Evolutionary conservation across 2,329 filamentous ascomycete species (phyloP).

Genomic region (Botrytis tulipae): DNA sequence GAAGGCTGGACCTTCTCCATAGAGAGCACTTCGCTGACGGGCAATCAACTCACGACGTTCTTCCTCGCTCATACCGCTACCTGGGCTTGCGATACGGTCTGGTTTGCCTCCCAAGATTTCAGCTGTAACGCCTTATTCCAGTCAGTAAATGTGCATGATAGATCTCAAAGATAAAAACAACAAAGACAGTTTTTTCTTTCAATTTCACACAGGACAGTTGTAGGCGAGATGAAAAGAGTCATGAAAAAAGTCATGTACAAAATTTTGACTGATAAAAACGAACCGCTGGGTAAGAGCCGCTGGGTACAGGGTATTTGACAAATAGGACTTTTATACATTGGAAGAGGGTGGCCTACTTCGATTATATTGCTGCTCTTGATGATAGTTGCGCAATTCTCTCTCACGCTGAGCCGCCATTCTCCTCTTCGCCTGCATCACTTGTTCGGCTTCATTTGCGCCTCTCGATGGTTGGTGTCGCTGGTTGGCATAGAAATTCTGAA

Average conservation of each 20-base stretch:
- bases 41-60: constrained; percentile 94
- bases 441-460: constrained; percentile 86
- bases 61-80: constrained; percentile 83
- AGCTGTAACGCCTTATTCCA: constrained; percentile 57
- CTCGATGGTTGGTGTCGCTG: constrained; percentile 87
- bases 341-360: constrained; percentile 88
- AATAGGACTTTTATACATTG: constrained; percentile 54
- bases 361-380: constrained; percentile 99
- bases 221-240: constrained; percentile 35
- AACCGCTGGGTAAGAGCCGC: constrained; percentile 25
- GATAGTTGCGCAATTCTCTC: constrained; percentile 98
- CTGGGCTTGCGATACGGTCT: constrained; percentile 81
- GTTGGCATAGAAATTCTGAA: constrained; percentile 90
- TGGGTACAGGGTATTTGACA: constrained; percentile 37
- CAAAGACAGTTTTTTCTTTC: constrained; percentile 12
- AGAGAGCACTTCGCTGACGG: constrained; percentile 90
- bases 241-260: constrained; percentile 39
- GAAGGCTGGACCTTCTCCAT: constrained; percentile 71
- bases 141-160: constrained; percentile 39
- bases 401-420: constrained; percentile 99
- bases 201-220: constrained; percentile 42
- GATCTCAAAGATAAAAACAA: constrained; percentile 16
- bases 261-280: constrained; percentile 35
- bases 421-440: constrained; percentile 98
- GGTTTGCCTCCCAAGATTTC: constrained; percentile 72